Evolutionary conservation across 768 basidiomycete species (phyloP), one percentile per base, ranked within the genome.

Genomic region (Suillus placidus): DNA sequence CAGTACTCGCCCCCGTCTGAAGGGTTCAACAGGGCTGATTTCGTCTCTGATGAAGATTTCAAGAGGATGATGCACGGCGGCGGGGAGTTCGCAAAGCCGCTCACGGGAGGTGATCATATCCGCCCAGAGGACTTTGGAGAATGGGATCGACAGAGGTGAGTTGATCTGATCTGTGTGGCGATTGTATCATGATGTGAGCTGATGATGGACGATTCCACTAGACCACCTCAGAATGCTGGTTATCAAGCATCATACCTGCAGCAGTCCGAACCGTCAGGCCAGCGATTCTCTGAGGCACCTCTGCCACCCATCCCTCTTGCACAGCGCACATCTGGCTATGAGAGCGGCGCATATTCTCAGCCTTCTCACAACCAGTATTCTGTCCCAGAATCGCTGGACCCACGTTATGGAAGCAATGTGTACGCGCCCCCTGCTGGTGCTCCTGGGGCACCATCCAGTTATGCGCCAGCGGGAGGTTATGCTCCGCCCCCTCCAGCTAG

Each of bases 41-140:
- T 77, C 55, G 74, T 71, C 60, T 67, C 74, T 55, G 74, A 75
- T 67, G 72, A 54, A 5, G 74, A 76, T 1, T 69, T 75, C 40
- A 23, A 66, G 8, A 66, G 67, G 60, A 68, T 76, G 69, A 60
- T 77, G 54, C 1, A 51, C 32, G 18, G 30, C 3, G 5, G 62
- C 1, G 74, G 76, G 2, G 60, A 57, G 55, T 68, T 75, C 16
- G 8, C 10, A 20, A 20, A 9, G 34, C 37, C 47, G 16, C 37
- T 23, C 16, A 10, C 2, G 20, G 35, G 32, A 8, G 47, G 38
- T 16, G 16, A 56, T 32, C n/a, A 13, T 13, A 60, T 63, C 54
- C 54, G 62, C 8, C 54, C 35, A 20, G 62, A 63, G 37, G 62
- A 63, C 56, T 61, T 30, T 61, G 57, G 62, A 14, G 62, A 63